Percentiles rank a stretch among this genome's conserved stretches.
phyloP scores from a whole-genome alignment of 1,139 yeast genomes.

The Candida sanyaensis region DNA sequence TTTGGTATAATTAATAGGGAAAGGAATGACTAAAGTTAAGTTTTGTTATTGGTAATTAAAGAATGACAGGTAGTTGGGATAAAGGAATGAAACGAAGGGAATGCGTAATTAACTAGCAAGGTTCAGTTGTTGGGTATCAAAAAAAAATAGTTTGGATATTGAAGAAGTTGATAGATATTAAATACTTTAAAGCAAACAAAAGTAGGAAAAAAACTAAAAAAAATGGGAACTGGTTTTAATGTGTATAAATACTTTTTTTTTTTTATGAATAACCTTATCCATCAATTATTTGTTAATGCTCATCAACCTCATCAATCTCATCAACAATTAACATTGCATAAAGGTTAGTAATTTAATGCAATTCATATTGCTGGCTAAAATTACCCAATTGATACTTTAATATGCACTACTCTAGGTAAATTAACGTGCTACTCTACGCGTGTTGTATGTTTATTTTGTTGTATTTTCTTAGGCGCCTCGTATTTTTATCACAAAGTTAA shows the following conservation, averaged over 20 bases:
- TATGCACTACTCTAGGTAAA: not conserved
- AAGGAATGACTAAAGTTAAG: constrained; percentile 23
- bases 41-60: not conserved
- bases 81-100: not conserved
- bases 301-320: not conserved
- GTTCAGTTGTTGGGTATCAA: not conserved
- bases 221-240: not conserved
- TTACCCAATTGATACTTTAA: not conserved
- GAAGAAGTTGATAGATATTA: no score
- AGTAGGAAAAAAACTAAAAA: not conserved
- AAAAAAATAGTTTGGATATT: not conserved
- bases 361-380: constrained; percentile 1
- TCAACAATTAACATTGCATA: not conserved
- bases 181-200: not conserved
- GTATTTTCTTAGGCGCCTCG: constrained; percentile 6
- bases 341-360: not conserved
- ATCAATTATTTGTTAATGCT: not conserved
- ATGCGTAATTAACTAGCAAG: not conserved
- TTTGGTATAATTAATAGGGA: constrained; percentile 13
- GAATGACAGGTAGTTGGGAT: constrained; percentile 4
- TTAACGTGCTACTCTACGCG: not conserved
- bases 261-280: not conserved
- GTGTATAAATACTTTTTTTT: constrained; percentile 1
- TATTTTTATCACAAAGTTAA: constrained; percentile 14
- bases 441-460: not conserved